Conservation (phyloP, 73 alveolate species). For the Paramecium bursaria region DNA sequence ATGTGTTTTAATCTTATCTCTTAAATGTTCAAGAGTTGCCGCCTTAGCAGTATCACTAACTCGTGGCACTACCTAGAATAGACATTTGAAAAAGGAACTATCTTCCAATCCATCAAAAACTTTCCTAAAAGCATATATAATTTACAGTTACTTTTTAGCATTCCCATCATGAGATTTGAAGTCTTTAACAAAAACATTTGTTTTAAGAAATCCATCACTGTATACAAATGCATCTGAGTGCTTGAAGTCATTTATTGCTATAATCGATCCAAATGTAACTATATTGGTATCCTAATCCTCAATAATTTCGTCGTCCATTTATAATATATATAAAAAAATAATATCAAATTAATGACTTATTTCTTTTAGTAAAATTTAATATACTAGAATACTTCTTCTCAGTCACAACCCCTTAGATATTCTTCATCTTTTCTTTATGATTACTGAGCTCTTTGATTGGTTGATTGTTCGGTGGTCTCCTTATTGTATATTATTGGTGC, state of each 20-base stretch:
- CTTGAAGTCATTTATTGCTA: constrained; percentile 61
- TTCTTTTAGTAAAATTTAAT: no score
- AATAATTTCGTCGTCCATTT: constrained; percentile 30
- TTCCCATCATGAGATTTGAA: constrained; percentile 48
- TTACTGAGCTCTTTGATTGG: no score
- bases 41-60: constrained; percentile 55
- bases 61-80: constrained; percentile 60
- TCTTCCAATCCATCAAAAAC: constrained; percentile 59
- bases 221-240: constrained; percentile 58
- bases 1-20: background rate
- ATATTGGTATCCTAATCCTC: constrained; percentile 11
- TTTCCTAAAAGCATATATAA: constrained; percentile 7
- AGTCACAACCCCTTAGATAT: no score
- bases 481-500: no score
- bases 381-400: no score
- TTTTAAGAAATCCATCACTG: constrained; percentile 63
- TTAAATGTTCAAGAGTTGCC: background rate
- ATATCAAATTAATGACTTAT: no score
- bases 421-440: no score
- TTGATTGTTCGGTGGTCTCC: no score
- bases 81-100: constrained; percentile 58
- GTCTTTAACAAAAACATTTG: constrained; percentile 42
- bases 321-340: no score
- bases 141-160: constrained; percentile 35
- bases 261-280: constrained; percentile 68